These are phyloP conservation scores for Mycotypha africana DNA, from an alignment of 371 early-diverging fungal species.

Conservation along the genomic window DNA sequence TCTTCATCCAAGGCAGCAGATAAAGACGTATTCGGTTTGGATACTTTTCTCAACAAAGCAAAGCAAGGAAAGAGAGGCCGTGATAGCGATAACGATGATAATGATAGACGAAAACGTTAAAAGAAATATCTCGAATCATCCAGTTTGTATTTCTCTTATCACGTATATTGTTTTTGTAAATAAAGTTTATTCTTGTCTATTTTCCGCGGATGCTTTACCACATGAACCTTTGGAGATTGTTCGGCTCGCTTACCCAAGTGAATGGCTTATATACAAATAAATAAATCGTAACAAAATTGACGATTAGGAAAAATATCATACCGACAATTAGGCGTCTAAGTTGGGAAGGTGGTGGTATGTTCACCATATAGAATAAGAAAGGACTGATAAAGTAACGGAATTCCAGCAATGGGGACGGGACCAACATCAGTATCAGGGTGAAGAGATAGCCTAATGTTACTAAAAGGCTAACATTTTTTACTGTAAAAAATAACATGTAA, in stretches of 20 bases:
- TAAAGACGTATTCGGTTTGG: constrained; percentile 55
- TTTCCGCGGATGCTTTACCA: no score
- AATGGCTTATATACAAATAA: constrained; percentile 74
- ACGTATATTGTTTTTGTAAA: neutral
- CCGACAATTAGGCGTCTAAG: constrained; percentile 6
- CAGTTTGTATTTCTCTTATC: no score
- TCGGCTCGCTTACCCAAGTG: constrained; percentile 64
- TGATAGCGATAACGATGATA: constrained; percentile 12
- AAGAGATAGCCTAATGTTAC: constrained; percentile 42
- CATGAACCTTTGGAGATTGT: constrained; percentile 79
- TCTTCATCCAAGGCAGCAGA: constrained; percentile 16
- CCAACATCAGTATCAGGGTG: constrained; percentile 52
- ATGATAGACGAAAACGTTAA: constrained; percentile 9
- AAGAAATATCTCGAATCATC: constrained; percentile 4
- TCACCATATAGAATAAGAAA: constrained; percentile 66
- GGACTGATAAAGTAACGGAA: constrained; percentile 94
- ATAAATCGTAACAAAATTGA: constrained; percentile 62
- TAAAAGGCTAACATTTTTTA: constrained; percentile 36
- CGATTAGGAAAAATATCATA: constrained; percentile 26
- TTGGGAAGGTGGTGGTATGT: constrained; percentile 37
- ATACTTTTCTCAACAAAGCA: constrained; percentile 54
- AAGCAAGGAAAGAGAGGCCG: constrained; percentile 38
- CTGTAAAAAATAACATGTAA: constrained; percentile 11
- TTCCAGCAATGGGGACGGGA: constrained; percentile 92
- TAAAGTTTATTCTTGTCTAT: neutral